phyloP scores from a whole-genome alignment of 2,329 filamentous ascomycete genomes.

The Fusarium sp. region DNA sequence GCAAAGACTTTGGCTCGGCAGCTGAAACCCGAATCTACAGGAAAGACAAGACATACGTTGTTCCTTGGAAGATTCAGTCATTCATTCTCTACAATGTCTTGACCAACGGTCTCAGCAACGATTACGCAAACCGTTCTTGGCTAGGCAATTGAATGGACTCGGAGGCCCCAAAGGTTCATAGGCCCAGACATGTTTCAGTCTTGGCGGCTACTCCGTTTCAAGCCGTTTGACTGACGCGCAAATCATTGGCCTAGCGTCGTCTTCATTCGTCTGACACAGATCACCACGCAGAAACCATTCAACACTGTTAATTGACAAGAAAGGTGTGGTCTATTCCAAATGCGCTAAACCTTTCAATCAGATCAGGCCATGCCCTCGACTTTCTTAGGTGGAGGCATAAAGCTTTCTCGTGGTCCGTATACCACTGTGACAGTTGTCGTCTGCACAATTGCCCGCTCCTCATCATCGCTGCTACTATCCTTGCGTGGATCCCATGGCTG shows the following conservation, averaged over 20 bases:
- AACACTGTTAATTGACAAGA: not conserved
- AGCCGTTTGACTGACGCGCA: not conserved
- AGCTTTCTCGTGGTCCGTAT: constrained; percentile 38
- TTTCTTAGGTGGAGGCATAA: not conserved
- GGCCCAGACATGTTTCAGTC: constrained; percentile 22
- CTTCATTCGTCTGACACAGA: not conserved
- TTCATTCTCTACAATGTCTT: not conserved
- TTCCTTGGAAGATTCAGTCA: not conserved
- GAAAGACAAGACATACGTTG: not conserved
- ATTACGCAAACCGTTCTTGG: not conserved
- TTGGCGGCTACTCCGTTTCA: constrained; percentile 22
- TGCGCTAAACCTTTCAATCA: not conserved
- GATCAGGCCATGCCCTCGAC: not conserved
- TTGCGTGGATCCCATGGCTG: constrained; percentile 23
- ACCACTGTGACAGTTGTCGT: constrained; percentile 45
- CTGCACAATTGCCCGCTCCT: constrained; percentile 42
- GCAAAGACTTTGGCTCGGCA: constrained; percentile 33
- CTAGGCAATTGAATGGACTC: not conserved
- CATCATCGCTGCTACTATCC: constrained; percentile 28
- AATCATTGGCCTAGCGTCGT: constrained; percentile 2
- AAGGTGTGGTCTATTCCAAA: not conserved
- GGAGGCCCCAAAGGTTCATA: not conserved
- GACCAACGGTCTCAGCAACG: not conserved
- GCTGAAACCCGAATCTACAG: constrained; percentile 30
- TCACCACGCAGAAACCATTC: not conserved